phyloP scores from a whole-genome alignment of 805 yeast genomes.

The Sungouiozyma intestinalis region DNA sequence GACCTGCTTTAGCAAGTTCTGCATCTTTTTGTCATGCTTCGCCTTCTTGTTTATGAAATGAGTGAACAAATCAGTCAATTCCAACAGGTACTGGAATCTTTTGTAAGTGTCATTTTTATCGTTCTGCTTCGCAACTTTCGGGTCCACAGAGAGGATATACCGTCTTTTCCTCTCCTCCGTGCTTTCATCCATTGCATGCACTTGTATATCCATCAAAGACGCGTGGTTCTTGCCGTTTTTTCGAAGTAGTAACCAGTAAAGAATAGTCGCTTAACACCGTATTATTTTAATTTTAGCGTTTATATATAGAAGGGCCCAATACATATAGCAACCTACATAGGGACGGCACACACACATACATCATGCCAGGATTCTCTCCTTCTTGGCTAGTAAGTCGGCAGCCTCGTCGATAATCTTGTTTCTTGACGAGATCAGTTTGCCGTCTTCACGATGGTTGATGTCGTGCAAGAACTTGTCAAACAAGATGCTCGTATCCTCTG shows the following conservation, averaged over 20 bases:
- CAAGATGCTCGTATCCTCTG: constrained; percentile 81
- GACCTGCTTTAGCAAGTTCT: constrained; percentile 43
- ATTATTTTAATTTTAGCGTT: too few relatives aligned
- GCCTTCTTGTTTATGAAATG: constrained; percentile 79
- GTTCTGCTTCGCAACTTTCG: constrained; percentile 44
- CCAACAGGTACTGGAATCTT: constrained; percentile 70
- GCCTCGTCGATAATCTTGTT: not conserved
- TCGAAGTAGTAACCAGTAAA: too few relatives aligned
- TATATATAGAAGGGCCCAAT: too few relatives aligned
- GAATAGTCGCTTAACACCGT: too few relatives aligned
- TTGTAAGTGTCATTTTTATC: constrained; percentile 60
- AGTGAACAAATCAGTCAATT: constrained; percentile 76
- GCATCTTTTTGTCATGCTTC: constrained; percentile 63
- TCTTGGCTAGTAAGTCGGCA: constrained; percentile 18
- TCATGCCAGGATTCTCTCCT: constrained; percentile 25
- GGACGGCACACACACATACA: too few relatives aligned
- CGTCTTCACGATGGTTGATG: constrained; percentile 44
- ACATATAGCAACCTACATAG: too few relatives aligned
- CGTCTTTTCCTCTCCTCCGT: constrained; percentile 33
- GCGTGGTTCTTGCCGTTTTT: not conserved
- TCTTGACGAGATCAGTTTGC: constrained; percentile 31
- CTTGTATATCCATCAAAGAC: too few relatives aligned
- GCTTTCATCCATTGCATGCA: constrained; percentile 20
- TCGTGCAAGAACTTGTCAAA: constrained; percentile 81
- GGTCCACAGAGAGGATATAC: constrained; percentile 43